These are phyloP conservation scores for Cyclospora cayetanensis DNA, from an alignment of 169 alveolate species.

Conservation along the genomic window DNA sequence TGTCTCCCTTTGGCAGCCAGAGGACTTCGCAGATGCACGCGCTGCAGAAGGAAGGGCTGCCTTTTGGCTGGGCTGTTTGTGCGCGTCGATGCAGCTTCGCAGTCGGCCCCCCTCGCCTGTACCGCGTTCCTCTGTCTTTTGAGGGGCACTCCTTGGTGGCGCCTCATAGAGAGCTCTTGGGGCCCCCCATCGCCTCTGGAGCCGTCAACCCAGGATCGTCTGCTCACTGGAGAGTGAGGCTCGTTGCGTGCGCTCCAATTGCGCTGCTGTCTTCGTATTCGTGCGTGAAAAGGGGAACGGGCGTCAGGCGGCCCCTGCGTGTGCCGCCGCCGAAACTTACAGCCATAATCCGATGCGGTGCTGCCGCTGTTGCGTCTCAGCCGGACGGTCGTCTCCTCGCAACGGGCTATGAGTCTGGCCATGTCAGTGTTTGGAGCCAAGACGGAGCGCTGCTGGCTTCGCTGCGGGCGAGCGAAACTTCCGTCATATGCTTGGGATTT, in stretches of 20 bases:
- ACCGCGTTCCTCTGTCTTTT: slow-evolving; percentile 23
- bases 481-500: slow-evolving; percentile 43
- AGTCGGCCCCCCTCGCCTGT: slow-evolving; percentile 47
- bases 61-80: too few species aligned
- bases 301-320: background rate
- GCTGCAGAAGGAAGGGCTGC: too few species aligned
- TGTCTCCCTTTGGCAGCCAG: too few species aligned
- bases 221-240: slow-evolving; percentile 52
- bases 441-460: background rate
- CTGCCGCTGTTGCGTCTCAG: slow-evolving; percentile 5
- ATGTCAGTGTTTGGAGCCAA: slow-evolving; percentile 14
- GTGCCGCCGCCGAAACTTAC: background rate
- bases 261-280: too few species aligned
- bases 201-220: slow-evolving; percentile 52
- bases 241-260: background rate
- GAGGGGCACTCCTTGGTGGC: background rate
- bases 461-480: slow-evolving; percentile 1
- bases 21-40: too few species aligned
- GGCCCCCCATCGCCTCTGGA: slow-evolving; percentile 8
- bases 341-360: background rate
- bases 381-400: slow-evolving; percentile 60
- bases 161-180: slow-evolving; percentile 18
- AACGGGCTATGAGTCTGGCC: slow-evolving; percentile 64
- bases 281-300: background rate
- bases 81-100: slow-evolving; percentile 49